These are phyloP conservation scores for Onygenales sp. DNA, from an alignment of 2,329 filamentous ascomycete genomes.

Conservation along the genomic window DNA sequence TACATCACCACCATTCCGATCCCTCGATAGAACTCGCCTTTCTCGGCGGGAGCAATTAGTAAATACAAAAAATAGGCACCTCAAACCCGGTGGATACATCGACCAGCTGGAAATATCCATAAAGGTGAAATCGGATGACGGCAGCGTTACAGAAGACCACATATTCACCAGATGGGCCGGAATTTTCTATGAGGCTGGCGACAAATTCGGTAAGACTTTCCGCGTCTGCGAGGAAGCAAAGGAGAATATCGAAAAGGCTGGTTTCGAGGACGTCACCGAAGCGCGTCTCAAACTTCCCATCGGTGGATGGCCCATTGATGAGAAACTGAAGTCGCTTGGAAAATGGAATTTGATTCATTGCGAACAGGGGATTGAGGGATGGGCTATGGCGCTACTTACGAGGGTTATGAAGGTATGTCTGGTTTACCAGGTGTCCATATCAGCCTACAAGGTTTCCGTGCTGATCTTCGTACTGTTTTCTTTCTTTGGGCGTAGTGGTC, in stretches of 20 bases:
- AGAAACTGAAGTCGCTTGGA: slow-evolving; percentile 19
- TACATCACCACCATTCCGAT: too few relatives aligned
- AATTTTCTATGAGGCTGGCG: slow-evolving; percentile 20
- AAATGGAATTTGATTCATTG: slow-evolving; percentile 17
- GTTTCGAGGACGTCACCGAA: slow-evolving; percentile 22
- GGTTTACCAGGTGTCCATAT: too few relatives aligned
- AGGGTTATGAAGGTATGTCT: slow-evolving; percentile 17
- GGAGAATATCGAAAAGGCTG: slow-evolving; percentile 19
- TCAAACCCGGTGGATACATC: slow-evolving; percentile 18
- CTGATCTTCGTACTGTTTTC: too few relatives aligned
- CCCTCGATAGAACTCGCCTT: too few relatives aligned
- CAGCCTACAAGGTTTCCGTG: too few relatives aligned
- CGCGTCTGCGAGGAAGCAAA: slow-evolving; percentile 14
- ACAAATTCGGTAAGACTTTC: slow-evolving; percentile 22
- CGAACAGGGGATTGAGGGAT: slow-evolving; percentile 22
- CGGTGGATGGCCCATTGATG: slow-evolving; percentile 18
- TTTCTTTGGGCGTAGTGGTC: background rate
- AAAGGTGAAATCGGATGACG: slow-evolving; percentile 16
- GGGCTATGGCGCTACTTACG: slow-evolving; percentile 22
- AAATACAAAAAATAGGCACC: slow-evolving; percentile 7
- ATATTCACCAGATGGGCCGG: slow-evolving; percentile 18
- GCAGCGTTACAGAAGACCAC: slow-evolving; percentile 15
- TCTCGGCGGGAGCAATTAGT: too few relatives aligned
- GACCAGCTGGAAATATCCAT: slow-evolving; percentile 20
- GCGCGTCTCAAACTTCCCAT: slow-evolving; percentile 20